Evolutionary conservation across 352 stramenopile species (phyloP).

Genomic region (Elongisporangium prolatum): DNA sequence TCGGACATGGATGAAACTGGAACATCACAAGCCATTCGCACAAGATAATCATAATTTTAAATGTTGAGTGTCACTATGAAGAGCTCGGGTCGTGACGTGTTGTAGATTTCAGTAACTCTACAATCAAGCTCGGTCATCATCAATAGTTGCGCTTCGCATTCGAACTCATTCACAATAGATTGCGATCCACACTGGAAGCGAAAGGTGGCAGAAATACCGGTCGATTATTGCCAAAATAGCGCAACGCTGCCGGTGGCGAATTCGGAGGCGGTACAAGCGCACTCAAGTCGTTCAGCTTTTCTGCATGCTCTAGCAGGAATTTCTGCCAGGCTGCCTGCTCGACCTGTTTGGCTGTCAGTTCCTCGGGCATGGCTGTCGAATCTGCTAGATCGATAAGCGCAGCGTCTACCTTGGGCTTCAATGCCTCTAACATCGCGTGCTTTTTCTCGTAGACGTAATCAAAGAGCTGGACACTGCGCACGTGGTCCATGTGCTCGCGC

Average conservation of each 20-base stretch:
- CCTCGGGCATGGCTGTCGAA: conserved; percentile 12
- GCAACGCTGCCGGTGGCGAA: conserved; percentile 52
- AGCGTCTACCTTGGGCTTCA: conserved; percentile 45
- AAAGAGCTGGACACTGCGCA: conserved; percentile 63
- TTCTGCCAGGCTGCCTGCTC: conserved; percentile 43
- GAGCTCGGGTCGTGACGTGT: no score
- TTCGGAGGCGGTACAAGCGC: conserved; percentile 53
- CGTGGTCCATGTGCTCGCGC: conserved; percentile 56
- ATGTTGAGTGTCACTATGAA: no score
- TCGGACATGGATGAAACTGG: no score
- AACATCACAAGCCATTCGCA: no score
- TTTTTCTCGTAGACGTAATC: conserved; percentile 72
- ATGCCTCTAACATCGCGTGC: conserved; percentile 35
- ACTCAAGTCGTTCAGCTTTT: conserved; percentile 43
- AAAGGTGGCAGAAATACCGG: conserved; percentile 44
- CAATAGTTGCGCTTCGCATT: no score
- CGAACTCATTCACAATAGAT: conserved; percentile 13
- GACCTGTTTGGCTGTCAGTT: conserved; percentile 23
- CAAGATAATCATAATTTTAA: no score
- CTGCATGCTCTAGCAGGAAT: conserved; percentile 32
- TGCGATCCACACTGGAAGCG: conserved; percentile 32
- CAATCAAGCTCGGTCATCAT: conserved; percentile 6
- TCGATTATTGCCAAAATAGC: conserved; percentile 50
- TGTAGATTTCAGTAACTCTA: no score
- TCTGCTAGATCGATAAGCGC: conserved; percentile 43